A percentile compares a stretch with the other conserved stretches of the same genome.
Evolutionary conservation across 495 filamentous ascomycete species (phyloP).

Genomic region (Aspergillus campestris): DNA sequence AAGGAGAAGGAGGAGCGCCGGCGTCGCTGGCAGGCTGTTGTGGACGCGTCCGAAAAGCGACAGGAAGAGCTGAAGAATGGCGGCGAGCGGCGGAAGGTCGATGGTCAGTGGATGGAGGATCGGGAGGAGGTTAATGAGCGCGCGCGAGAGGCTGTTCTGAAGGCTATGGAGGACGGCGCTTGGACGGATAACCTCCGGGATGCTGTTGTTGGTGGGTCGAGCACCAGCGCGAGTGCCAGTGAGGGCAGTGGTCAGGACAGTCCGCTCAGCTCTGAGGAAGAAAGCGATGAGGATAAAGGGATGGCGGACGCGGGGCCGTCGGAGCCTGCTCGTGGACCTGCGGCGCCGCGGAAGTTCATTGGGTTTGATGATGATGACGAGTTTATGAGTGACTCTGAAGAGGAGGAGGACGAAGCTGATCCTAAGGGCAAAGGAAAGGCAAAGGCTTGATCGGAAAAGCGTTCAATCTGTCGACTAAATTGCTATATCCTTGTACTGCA

Average conservation of each 20-base stretch:
- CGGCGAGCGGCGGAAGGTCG: slow-evolving; percentile 61
- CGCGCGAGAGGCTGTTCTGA: slow-evolving; percentile 72
- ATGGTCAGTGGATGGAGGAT: slow-evolving; percentile 89
- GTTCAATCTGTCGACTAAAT: slow-evolving; percentile 4
- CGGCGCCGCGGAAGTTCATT: slow-evolving; percentile 49
- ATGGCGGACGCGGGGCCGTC: slow-evolving; percentile 19
- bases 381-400: slow-evolving; percentile 74
- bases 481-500: slow-evolving; percentile 11
- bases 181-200: slow-evolving; percentile 44
- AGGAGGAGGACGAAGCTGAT: slow-evolving; percentile 31
- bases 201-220: slow-evolving; percentile 32
- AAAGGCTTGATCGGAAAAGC: slow-evolving; percentile 18
- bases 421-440: slow-evolving; percentile 32
- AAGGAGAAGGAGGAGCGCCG: slow-evolving; percentile 79
- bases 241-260: slow-evolving; percentile 30
- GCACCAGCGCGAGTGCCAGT: slow-evolving; percentile 48
- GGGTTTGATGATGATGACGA: slow-evolving; percentile 91
- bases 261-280: slow-evolving; percentile 37
- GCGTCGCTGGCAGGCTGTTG: slow-evolving; percentile 73
- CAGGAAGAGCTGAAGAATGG: slow-evolving; percentile 67
- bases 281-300: slow-evolving; percentile 42
- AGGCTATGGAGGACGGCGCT: slow-evolving; percentile 58
- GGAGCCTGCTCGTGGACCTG: slow-evolving; percentile 14
- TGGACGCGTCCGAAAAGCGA: slow-evolving; percentile 70
- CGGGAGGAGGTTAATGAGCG: slow-evolving; percentile 79